Evolutionary conservation across 106 monocot species (phyloP).

Genomic region (Platanthera zijinensis): DNA sequence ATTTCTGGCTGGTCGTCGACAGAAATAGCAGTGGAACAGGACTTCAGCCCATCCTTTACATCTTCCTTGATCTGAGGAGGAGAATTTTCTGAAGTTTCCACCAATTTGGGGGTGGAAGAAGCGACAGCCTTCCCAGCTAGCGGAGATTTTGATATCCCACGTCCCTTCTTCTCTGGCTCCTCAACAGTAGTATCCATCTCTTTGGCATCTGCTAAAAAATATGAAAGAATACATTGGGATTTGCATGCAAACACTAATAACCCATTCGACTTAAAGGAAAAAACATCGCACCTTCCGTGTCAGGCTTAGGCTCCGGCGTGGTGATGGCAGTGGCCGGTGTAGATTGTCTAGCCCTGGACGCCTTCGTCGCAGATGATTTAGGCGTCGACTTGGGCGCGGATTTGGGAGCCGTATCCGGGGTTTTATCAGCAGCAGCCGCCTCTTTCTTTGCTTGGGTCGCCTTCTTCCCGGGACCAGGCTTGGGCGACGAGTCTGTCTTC

Average conservation of each 20-base stretch:
- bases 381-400: conserved; percentile 17
- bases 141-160: conserved; percentile 19
- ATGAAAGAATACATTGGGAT: neutral
- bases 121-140: conserved; percentile 12
- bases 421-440: conserved; percentile 3
- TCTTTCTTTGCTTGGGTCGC: conserved; percentile 13
- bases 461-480: conserved; percentile 21
- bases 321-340: neutral
- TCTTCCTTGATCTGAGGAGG: neutral
- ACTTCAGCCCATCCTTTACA: neutral
- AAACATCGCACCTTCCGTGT: conserved; percentile 7
- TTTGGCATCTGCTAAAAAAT: neutral
- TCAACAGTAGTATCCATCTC: conserved; percentile 1
- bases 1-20: neutral
- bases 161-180: conserved; percentile 8
- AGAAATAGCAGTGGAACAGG: no score
- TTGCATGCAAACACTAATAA: neutral
- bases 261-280: neutral
- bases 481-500: conserved; percentile 19
- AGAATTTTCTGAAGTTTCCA: neutral
- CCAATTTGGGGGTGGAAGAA: neutral
- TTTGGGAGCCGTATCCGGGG: conserved; percentile 7
- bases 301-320: conserved; percentile 2
- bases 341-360: conserved; percentile 7
- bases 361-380: conserved; percentile 8